These are phyloP conservation scores for Xerocomus minutiporus DNA, from an alignment of 1,284 basidiomycete species.

Conservation along the genomic window DNA sequence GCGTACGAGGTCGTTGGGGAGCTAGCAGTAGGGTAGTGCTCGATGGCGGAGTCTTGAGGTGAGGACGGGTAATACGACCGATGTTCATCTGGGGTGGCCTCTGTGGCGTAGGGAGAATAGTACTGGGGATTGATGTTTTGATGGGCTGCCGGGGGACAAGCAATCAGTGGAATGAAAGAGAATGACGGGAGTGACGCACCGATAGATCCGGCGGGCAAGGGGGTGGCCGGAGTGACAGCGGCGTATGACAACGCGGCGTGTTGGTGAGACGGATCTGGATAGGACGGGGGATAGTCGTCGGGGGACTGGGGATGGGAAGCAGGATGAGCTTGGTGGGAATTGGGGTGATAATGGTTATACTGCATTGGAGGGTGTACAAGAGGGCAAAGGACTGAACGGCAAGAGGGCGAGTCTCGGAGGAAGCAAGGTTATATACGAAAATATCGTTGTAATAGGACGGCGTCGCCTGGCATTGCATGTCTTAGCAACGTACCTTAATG, in stretches of 20 bases:
- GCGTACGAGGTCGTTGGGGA: constrained; percentile 25
- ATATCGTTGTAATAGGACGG: constrained; percentile 31
- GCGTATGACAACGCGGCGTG: constrained; percentile 25
- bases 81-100: constrained; percentile 21
- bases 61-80: constrained; percentile 27
- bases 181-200: constrained; percentile 18
- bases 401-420: constrained; percentile 10
- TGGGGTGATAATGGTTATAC: constrained; percentile 27
- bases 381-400: constrained; percentile 8
- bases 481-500: constrained; percentile 38
- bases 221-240: constrained; percentile 21
- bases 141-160: constrained; percentile 16
- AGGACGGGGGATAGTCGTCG: constrained; percentile 18
- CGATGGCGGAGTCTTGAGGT: constrained; percentile 14
- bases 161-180: constrained; percentile 11
- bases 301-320: constrained; percentile 17
- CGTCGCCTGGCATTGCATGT: constrained; percentile 35
- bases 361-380: constrained; percentile 20
- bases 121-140: constrained; percentile 19
- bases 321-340: constrained; percentile 17
- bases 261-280: constrained; percentile 27
- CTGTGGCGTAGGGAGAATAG: constrained; percentile 24
- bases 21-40: constrained; percentile 21
- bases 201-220: constrained; percentile 22
- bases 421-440: constrained; percentile 33